A percentile compares a stretch with the other conserved stretches of the same genome.
Evolutionary conservation across 2,329 filamentous ascomycete species (phyloP).

Genomic region (Beauveria rudraprayagi): DNA sequence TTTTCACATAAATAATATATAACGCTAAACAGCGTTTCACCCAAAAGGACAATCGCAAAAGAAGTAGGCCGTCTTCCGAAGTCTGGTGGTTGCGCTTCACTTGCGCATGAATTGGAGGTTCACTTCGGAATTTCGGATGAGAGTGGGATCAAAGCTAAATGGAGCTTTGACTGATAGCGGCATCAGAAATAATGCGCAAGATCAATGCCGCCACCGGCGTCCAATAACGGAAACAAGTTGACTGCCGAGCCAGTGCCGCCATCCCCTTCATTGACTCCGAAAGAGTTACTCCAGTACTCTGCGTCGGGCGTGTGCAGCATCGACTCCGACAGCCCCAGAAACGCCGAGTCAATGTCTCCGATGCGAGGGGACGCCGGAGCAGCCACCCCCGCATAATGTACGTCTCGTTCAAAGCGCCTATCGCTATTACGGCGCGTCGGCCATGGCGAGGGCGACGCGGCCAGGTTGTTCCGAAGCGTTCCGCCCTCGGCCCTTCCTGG

Average conservation of each 20-base stretch:
- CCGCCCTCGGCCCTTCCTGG: neutral
- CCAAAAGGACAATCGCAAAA: neutral
- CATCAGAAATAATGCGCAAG: slow-evolving; percentile 32
- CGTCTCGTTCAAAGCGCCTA: neutral
- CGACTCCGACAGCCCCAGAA: slow-evolving; percentile 29
- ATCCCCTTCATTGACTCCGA: slow-evolving; percentile 26
- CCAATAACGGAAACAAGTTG: slow-evolving; percentile 44
- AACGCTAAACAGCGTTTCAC: neutral
- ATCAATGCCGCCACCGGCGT: slow-evolving; percentile 45
- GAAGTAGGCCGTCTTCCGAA: neutral
- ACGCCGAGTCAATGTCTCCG: slow-evolving; percentile 29
- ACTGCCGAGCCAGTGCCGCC: slow-evolving; percentile 35
- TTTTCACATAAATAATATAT: neutral
- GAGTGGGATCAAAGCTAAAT: neutral
- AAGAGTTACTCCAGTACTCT: slow-evolving; percentile 29
- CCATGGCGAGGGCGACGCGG: neutral
- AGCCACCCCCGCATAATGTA: slow-evolving; percentile 19
- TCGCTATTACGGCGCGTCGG: neutral
- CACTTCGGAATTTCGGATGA: slow-evolving; percentile 6
- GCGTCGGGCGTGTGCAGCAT: slow-evolving; percentile 35
- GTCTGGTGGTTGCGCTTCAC: neutral
- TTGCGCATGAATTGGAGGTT: neutral
- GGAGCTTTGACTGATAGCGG: neutral
- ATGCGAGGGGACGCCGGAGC: slow-evolving; percentile 23
- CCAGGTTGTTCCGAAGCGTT: neutral